Evolutionary conservation across 352 stramenopile genomes (phyloP), one percentile per base, ranked within the genome.

Genomic region (Phytopythium mirpurense): DNA sequence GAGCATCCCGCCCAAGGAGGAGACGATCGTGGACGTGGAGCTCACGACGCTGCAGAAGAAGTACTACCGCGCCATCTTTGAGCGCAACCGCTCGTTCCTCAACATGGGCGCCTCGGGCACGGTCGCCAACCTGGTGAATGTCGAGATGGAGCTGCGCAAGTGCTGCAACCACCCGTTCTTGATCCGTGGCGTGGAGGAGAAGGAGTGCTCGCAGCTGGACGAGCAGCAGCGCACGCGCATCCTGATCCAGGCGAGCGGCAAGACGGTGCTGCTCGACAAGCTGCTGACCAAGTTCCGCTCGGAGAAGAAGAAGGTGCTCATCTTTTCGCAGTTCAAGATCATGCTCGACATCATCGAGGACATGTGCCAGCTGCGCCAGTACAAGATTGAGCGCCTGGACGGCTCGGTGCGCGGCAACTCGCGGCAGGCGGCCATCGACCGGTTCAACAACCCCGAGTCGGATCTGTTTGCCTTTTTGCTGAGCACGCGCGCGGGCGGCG

Each of bases 11-110:
- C 86, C 90, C 23, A 98, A 98, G 59, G 95, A 99, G 70, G 98
- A 99, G 68, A 99, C 97, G n/a, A 96, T 99, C 36, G 97, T 99
- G 61, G 97, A 99, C 79, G 97, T 99, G 18, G 97, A 99, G 68
- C 80, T 99, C n/a, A 99, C 97, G 35, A 98, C 92, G 16, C 88
- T 99, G 67, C 98, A 99, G 68, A 99, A 99, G 68, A 93, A 94
- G 47, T 95, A 93, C 57, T 93, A 95, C 62, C 81, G 85, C 40
- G 98, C 98, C 35, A 99, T 99, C 56, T 99, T 99, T 62, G 97
- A 99, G 72, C 91, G 97, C 36, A 99, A 99, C 55, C 82, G 90
- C 12, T 79, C 81, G 19, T 97, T 96, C 54, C 72, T 97, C 42
- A 96, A 92, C 57, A 88, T 87, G 71, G 85, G 81, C 6, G 63